These are phyloP conservation scores for Cymodocea nodosa DNA, from an alignment of 116 monocot species.

Conservation along the genomic window DNA sequence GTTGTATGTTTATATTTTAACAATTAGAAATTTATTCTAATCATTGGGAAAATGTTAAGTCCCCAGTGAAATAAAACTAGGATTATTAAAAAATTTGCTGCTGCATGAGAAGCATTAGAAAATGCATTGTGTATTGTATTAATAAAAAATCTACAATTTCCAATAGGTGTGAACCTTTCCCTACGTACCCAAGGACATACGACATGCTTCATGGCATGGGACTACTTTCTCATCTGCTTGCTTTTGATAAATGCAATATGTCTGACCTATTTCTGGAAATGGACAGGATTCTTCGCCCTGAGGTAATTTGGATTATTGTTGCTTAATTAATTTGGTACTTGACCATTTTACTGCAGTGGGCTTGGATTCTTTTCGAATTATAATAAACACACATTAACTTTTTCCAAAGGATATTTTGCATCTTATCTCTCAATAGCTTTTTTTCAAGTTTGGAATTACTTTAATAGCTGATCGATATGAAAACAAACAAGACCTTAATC, in stretches of 20 bases:
- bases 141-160: background rate
- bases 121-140: background rate
- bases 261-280: constrained; percentile 51
- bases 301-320: constrained; percentile 20
- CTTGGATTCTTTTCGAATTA: no score
- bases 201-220: constrained; percentile 63
- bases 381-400: no score
- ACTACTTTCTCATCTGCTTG: constrained; percentile 34
- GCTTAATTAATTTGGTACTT: no score
- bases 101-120: background rate
- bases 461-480: no score
- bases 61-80: no score
- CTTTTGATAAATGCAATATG: constrained; percentile 24
- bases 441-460: no score
- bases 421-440: no score
- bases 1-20: background rate
- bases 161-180: constrained; percentile 67
- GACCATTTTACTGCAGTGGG: no score
- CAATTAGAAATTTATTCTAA: background rate
- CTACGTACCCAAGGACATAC: constrained; percentile 68
- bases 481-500: no score
- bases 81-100: background rate
- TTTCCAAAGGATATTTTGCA: no score
- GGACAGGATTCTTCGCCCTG: constrained; percentile 65
- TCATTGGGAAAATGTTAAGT: no score